Base-by-base conservation (phyloP, 208 protist genomes). In the Crithidia expoeki region DNA sequence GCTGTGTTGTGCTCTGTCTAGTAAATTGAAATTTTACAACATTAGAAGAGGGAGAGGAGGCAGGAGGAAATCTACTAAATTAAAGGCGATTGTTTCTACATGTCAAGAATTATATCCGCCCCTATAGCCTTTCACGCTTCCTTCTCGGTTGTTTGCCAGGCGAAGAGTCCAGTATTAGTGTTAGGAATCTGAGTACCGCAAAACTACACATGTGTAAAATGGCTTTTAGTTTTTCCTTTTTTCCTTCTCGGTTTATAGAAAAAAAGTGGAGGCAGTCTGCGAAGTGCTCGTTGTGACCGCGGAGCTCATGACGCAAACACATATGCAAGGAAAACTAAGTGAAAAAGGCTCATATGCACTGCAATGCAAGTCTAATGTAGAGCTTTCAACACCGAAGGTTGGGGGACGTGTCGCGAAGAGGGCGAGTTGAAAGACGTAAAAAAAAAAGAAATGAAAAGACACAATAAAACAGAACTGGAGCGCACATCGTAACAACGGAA, bases 261-360 rank as follows among this genome's bases (percentile, higher is more conserved):
- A 44, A 14, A 44, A 44, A 7, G 14, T 14, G 10, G 38, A 17
- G 38, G 10, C 38, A 44, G 10, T 14, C 38, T 7, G 14, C 14
- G 38, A 17, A 44, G 10, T 44, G 7, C 38, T 14, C 7, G 10
- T 7, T 44, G 14, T 44, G 38, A 14, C 10, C 38, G 14, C 38
- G 38, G 38, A 44, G 38, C 38, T 14, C 38, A 14, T 44, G 38
- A 44, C 38, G 10, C 10, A 44, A 44, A 44, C 10, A 7, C 10
- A 44, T 14, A 7, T 17, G 38, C 38, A 44, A n/a, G n/a, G n/a
- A n/a, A 55, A 56, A 42, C 50, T 59, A 49, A 55, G 14, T 30
- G 19, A 55, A 74, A 55, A 71, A 59, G 16, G 40, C 68, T 40
- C 36, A 5, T 5, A 5, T 40, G 36, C 36, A 14, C 12, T 14